These are phyloP conservation scores for Penicillium hordei DNA, from an alignment of 2,329 filamentous ascomycete species.

Conservation along the genomic window DNA sequence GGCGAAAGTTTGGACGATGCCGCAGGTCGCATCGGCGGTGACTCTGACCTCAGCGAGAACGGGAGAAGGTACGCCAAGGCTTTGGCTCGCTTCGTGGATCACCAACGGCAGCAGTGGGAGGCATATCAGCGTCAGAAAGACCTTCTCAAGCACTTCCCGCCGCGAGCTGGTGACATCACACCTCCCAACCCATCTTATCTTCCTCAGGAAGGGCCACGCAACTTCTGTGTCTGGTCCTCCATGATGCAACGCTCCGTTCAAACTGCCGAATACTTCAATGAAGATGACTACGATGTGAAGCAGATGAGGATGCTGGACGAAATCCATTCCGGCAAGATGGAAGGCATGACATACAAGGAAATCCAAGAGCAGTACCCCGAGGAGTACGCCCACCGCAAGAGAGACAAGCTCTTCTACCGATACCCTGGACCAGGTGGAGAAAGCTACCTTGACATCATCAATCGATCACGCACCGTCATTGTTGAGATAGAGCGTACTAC, in stretches of 20 bases:
- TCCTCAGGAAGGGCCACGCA: conserved; percentile 63
- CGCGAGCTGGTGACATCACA: conserved; percentile 83
- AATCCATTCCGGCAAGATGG: conserved; percentile 87
- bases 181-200: conserved; percentile 85
- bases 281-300: conserved; percentile 95
- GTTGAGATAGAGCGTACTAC: conserved; percentile 96
- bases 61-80: conserved; percentile 77
- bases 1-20: conserved; percentile 89
- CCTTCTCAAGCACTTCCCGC: conserved; percentile 79
- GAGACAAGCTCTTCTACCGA: conserved; percentile 91
- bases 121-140: conserved; percentile 76
- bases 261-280: conserved; percentile 86
- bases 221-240: conserved; percentile 98
- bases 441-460: conserved; percentile 95
- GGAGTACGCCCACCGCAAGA: conserved; percentile 76
- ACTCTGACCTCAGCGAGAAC: conserved; percentile 78
- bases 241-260: conserved; percentile 91
- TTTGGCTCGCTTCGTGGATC: conserved; percentile 78
- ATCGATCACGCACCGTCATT: conserved; percentile 90
- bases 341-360: conserved; percentile 91
- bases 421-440: conserved; percentile 96
- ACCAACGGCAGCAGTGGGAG: conserved; percentile 79
- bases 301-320: conserved; percentile 98
- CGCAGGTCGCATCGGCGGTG: conserved; percentile 83
- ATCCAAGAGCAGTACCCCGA: conserved; percentile 76